Base-by-base conservation (phyloP, 179 eudicot genomes). In the Beta lomatogona region DNA sequence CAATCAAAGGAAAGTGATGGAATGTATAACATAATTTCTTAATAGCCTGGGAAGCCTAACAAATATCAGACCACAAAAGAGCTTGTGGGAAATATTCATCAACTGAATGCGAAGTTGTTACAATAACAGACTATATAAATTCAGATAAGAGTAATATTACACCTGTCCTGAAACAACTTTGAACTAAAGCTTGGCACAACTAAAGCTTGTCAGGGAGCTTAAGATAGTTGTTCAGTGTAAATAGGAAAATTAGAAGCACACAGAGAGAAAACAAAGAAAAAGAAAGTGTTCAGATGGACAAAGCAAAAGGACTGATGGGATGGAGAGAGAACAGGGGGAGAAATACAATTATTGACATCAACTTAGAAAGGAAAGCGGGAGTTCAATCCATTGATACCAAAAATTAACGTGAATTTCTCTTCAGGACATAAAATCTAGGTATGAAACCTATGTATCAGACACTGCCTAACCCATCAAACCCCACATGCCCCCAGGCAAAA, bases 31-130 rank as follows among this genome's bases (percentile, higher is more conserved):
- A 21, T 46, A 70, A 13, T n/a, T 31, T 9, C n/a, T 41, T 54
- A 71, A 58, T 53, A 25, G 3, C 11, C 46, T 41, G 31, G 36
- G 58, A 64, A 70, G 64, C 50, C 52, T 59, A 41, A 70, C 58
- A 50, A 19, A 55, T 79, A 6, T 25, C 69, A 21, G 25, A 44
- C n/a, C 10, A 22, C 44, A 73, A 44, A 53, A n/a, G 15, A 19
- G 46, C 77, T 80, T 80, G 50, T 74, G 63, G 58, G 31, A 66
- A 75, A 50, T n/a, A 74, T 44, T 15, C 46, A 45, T 14, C 14
- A 66, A 44, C 22, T 41, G 54, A 82, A 46, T 19, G 53, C 46
- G 50, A 73, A 61, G 19, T 46, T 71, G 66, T 70, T 16, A 53
- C 3, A 18, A 48, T 52, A 3, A 25, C 13, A 53, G 28, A 65